These are phyloP conservation scores for Podospora pseudocomata DNA, from an alignment of 495 filamentous ascomycete genomes.

Conservation along the genomic window DNA sequence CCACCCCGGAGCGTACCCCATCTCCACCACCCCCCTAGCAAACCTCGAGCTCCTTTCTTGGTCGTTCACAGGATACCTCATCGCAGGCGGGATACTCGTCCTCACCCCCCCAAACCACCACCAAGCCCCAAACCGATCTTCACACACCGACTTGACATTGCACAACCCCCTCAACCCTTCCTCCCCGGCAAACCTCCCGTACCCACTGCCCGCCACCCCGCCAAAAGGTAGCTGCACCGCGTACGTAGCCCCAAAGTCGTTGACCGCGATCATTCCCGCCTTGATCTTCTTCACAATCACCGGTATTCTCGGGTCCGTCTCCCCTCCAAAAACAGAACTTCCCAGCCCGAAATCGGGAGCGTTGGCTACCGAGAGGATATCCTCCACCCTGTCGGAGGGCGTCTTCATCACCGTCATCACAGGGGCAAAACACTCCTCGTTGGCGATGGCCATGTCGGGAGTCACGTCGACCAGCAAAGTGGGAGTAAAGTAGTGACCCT, in stretches of 20 bases:
- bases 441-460: conserved; percentile 74
- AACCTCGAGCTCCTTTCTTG: conserved; percentile 54
- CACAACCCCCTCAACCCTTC: conserved; percentile 82
- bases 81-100: conserved; percentile 71
- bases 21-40: conserved; percentile 51
- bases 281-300: conserved; percentile 63
- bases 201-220: conserved; percentile 79
- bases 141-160: conserved; percentile 81
- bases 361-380: conserved; percentile 71
- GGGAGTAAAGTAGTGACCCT: conserved; percentile 87
- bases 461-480: conserved; percentile 86
- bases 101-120: conserved; percentile 48
- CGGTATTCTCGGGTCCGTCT: conserved; percentile 39
- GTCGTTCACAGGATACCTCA: conserved; percentile 73
- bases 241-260: conserved; percentile 92
- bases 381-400: conserved; percentile 41
- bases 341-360: conserved; percentile 74
- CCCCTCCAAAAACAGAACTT: conserved; percentile 73
- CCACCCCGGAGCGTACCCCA: conserved; percentile 49
- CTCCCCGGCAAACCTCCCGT: conserved; percentile 87
- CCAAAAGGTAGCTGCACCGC: conserved; percentile 92
- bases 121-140: conserved; percentile 57
- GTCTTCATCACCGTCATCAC: conserved; percentile 81
- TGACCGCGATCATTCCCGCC: conserved; percentile 87
- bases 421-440: conserved; percentile 88